Conservation (phyloP, 495 filamentous ascomycete genomes). For the Penicillium lividum region DNA sequence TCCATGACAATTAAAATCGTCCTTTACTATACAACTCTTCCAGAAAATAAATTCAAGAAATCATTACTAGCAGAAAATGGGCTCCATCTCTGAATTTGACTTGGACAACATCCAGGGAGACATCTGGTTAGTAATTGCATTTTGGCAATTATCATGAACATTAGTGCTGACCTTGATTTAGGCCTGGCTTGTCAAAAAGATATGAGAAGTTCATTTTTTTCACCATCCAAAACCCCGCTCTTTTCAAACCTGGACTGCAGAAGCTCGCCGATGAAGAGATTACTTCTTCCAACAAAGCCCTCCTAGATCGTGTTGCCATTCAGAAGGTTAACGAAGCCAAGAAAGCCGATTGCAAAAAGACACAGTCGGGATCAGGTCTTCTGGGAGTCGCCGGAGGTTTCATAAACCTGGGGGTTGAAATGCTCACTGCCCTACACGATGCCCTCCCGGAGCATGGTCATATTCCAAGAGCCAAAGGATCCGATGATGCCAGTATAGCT, state of each 20-base stretch:
- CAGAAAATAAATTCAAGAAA: not conserved
- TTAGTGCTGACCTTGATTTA: not conserved
- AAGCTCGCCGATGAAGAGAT: conserved; percentile 26
- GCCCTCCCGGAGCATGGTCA: not conserved
- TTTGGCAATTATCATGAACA: not conserved
- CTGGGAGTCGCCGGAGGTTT: not conserved
- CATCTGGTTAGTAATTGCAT: not conserved
- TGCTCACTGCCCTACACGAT: not conserved
- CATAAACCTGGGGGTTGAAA: not conserved
- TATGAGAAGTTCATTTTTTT: conserved; percentile 35
- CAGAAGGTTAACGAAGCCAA: not conserved
- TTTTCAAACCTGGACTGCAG: conserved; percentile 22
- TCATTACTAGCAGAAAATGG: not conserved
- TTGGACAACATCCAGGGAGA: conserved; percentile 1
- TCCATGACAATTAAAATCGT: not conserved
- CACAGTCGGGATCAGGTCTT: not conserved
- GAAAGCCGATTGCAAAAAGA: too few species aligned
- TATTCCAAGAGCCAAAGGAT: not conserved
- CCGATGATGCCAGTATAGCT: conserved; percentile 18
- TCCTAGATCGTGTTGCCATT: conserved; percentile 17
- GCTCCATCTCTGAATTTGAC: conserved; percentile 2
- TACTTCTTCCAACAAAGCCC: conserved; percentile 22
- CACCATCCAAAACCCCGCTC: conserved; percentile 18
- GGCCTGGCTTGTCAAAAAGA: conserved; percentile 33
- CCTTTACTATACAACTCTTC: not conserved